These are phyloP conservation scores for Mytilinidion resinicola DNA, from an alignment of 495 filamentous ascomycete genomes.

Conservation along the genomic window DNA sequence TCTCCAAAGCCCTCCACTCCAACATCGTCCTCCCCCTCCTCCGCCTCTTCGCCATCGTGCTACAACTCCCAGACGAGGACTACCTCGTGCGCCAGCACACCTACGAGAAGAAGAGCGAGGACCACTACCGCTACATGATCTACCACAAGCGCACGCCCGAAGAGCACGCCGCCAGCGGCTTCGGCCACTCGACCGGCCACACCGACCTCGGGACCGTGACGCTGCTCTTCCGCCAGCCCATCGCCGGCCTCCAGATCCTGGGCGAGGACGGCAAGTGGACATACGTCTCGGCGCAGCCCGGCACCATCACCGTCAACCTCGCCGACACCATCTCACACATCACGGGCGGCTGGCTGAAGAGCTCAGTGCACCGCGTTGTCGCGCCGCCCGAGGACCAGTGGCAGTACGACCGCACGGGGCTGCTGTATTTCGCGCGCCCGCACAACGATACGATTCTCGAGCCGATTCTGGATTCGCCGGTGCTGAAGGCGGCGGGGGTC, in stretches of 20 bases:
- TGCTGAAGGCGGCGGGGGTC: constrained; percentile 12
- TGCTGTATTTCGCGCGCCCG: constrained; percentile 30
- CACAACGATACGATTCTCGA: constrained; percentile 22
- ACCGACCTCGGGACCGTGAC: constrained; percentile 51
- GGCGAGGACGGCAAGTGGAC: constrained; percentile 28
- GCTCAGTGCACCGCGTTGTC: constrained; percentile 28
- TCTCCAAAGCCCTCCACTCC: constrained; percentile 44
- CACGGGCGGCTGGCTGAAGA: constrained; percentile 30
- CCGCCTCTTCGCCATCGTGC: constrained; percentile 43
- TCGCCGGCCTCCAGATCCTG: constrained; percentile 49
- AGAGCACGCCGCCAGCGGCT: constrained; percentile 38
- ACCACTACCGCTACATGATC: constrained; percentile 52
- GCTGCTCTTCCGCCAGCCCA: constrained; percentile 51
- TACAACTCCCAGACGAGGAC: constrained; percentile 47
- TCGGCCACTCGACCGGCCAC: constrained; percentile 40
- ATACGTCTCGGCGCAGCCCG: constrained; percentile 25
- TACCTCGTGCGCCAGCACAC: constrained; percentile 44
- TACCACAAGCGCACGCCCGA: constrained; percentile 43
- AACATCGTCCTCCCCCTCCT: constrained; percentile 44
- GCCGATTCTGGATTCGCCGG: constrained; percentile 22
- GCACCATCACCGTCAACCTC: constrained; percentile 30
- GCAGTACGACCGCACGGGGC: constrained; percentile 22
- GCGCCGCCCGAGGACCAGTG: constrained; percentile 29
- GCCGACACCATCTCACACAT: constrained; percentile 30
- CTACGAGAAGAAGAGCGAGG: constrained; percentile 42